Evolutionary conservation across 139 green algal genomes (phyloP), one percentile per base, ranked within the genome.

Genomic region (Ulvella scutata): DNA sequence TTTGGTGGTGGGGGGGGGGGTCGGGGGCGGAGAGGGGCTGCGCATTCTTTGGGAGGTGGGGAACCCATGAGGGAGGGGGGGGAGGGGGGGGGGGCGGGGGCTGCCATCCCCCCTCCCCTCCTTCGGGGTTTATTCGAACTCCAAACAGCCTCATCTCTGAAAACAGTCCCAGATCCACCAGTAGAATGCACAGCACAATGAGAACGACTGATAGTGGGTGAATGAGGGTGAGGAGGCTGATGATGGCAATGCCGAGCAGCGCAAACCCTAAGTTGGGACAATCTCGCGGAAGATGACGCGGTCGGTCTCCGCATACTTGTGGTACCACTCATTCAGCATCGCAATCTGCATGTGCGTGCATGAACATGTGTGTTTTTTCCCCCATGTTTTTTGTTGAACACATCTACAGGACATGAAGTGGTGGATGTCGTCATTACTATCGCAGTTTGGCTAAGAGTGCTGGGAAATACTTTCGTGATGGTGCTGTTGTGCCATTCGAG

Each of bases 81-180:
- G n/a, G n/a, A n/a, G n/a, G n/a, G n/a, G n/a, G n/a, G n/a, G n/a
- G n/a, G n/a, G n/a, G n/a, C n/a, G n/a, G n/a, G n/a, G n/a, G n/a
- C n/a, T n/a, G n/a, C n/a, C n/a, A n/a, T n/a, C n/a, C n/a, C n/a
- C n/a, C n/a, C n/a, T n/a, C n/a, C n/a, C n/a, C n/a, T n/a, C n/a
- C n/a, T n/a, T n/a, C n/a, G n/a, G n/a, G n/a, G n/a, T n/a, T n/a
- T n/a, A n/a, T n/a, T n/a, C n/a, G n/a, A n/a, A n/a, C n/a, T n/a
- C n/a, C 34, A 4, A 82, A 43, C 38, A 83, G 59, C 38, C 72
- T 75, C 77, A 81, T 75, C 73, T 78, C 72, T 34, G 59, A 60
- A 67, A 78, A 74, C 29, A 78, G 61, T 60, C 61, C 75, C 34
- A 73, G 59, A 44, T 77, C 72, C n/a, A 77, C 67, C 13, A 73